These are phyloP conservation scores for Fusarium circinatum DNA, from an alignment of 2,329 filamentous ascomycete species.

Conservation along the genomic window DNA sequence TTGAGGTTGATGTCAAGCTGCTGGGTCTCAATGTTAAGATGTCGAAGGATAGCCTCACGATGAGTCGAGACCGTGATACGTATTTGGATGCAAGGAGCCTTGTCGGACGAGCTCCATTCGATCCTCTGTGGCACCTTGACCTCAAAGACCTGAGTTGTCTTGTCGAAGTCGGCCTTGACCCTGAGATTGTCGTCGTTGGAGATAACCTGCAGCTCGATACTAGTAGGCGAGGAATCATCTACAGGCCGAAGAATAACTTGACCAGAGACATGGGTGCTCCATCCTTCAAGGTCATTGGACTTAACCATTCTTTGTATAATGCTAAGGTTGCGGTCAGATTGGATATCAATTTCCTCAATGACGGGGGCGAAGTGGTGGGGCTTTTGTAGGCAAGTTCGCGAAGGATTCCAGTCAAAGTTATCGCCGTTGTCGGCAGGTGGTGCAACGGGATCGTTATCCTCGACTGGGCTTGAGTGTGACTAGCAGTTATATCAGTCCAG, in stretches of 20 bases:
- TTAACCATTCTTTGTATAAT: conserved; percentile 53
- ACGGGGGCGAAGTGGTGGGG: background rate
- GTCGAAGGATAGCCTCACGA: conserved; percentile 49
- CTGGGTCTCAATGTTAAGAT: conserved; percentile 50
- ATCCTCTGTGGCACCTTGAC: conserved; percentile 53
- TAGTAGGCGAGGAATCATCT: conserved; percentile 47
- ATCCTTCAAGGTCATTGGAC: conserved; percentile 28
- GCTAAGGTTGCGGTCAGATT: conserved; percentile 48
- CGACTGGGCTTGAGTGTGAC: conserved; percentile 30
- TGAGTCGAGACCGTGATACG: conserved; percentile 60
- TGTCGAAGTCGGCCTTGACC: conserved; percentile 48
- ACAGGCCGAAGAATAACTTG: conserved; percentile 57
- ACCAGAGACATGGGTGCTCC: conserved; percentile 55
- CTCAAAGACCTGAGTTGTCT: conserved; percentile 50
- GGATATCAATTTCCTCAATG: conserved; percentile 44
- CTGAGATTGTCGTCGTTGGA: conserved; percentile 57
- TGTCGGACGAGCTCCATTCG: conserved; percentile 39
- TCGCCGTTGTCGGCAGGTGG: conserved; percentile 32
- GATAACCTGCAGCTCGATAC: conserved; percentile 56
- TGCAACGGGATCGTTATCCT: conserved; percentile 41
- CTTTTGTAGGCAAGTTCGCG: conserved; percentile 39
- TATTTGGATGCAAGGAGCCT: conserved; percentile 59
- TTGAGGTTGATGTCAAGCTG: conserved; percentile 55
- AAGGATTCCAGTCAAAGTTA: conserved; percentile 44
- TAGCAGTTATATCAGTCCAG: background rate